A percentile compares a stretch with the other conserved stretches of the same genome.
These are phyloP conservation scores for Seminavis robusta DNA, from an alignment of 108 stramenopile genomes.

Conservation along the genomic window DNA sequence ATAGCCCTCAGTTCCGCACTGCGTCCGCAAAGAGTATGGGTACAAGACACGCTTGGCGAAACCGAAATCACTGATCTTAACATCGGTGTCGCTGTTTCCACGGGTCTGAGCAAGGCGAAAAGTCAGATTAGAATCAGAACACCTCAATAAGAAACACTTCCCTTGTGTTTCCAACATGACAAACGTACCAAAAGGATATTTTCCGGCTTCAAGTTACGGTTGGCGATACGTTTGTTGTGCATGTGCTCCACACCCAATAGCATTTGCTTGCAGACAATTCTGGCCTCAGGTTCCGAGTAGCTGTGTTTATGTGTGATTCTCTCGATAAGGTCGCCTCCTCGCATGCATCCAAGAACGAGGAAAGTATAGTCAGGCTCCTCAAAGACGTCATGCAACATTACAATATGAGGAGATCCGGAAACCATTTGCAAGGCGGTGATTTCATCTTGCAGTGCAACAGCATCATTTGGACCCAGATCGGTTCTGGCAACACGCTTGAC, in stretches of 20 bases:
- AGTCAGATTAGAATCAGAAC: constrained; percentile 69
- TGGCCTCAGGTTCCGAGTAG: constrained; percentile 78
- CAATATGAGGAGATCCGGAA: constrained; percentile 59
- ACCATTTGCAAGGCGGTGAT: constrained; percentile 52
- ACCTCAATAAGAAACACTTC: constrained; percentile 62
- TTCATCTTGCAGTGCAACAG: constrained; percentile 65
- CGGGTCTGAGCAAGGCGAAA: too few species aligned
- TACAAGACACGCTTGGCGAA: constrained; percentile 79
- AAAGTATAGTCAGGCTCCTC: constrained; percentile 66
- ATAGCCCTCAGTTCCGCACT: constrained; percentile 88
- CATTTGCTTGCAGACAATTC: constrained; percentile 51
- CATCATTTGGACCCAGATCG: constrained; percentile 50
- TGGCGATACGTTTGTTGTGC: constrained; percentile 76
- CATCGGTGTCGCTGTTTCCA: constrained; percentile 81
- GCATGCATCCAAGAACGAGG: constrained; percentile 72
- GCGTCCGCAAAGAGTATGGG: constrained; percentile 67
- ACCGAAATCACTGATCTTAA: constrained; percentile 98
- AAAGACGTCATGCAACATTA: constrained; percentile 65
- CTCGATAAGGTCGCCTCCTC: constrained; percentile 93
- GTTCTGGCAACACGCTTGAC: constrained; percentile 61
- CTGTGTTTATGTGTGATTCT: constrained; percentile 76
- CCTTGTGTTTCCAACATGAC: too few species aligned
- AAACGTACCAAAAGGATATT: constrained; percentile 71
- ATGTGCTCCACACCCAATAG: constrained; percentile 77
- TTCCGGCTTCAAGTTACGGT: constrained; percentile 87